A percentile compares a stretch with the other conserved stretches of the same genome.
Evolutionary conservation across 2,329 filamentous ascomycete species (phyloP).

Genomic region (Colletotrichum tabaci): DNA sequence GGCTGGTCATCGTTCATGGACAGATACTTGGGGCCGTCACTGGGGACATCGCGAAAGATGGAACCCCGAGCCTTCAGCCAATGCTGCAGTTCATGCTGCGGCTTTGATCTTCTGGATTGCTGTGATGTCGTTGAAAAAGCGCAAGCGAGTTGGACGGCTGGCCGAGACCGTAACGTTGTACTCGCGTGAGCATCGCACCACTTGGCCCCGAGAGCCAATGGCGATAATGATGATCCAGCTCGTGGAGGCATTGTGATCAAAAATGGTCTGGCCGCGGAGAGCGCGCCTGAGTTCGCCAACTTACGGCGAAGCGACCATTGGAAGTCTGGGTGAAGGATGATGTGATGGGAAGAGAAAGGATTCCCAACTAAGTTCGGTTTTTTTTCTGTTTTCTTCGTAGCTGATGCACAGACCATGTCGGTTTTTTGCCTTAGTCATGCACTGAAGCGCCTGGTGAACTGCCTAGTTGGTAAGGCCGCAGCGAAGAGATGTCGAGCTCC

Average conservation of each 20-base stretch:
- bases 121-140: conserved; percentile 59
- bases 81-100: conserved; percentile 55
- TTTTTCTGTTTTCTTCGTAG: conserved; percentile 30
- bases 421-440: conserved; percentile 20
- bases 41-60: conserved; percentile 38
- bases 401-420: conserved; percentile 23
- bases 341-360: conserved; percentile 1
- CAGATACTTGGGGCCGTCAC: conserved; percentile 55
- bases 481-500: not conserved
- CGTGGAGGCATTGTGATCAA: conserved; percentile 32
- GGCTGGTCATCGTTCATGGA: conserved; percentile 63
- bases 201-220: conserved; percentile 32
- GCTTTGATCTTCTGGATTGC: conserved; percentile 55
- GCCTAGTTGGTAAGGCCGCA: not conserved
- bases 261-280: conserved; percentile 25
- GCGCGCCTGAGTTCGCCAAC: conserved; percentile 23
- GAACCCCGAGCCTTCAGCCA: conserved; percentile 50
- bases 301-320: conserved; percentile 34
- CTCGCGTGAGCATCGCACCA: conserved; percentile 29
- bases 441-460: not conserved
- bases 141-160: conserved; percentile 39
- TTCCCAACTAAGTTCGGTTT: not conserved
- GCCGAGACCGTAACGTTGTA: conserved; percentile 20
- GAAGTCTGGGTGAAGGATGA: not conserved
- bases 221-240: conserved; percentile 33